Evolutionary conservation across 2,329 filamentous ascomycete species (phyloP).

Genomic region (Phoma herbarum): DNA sequence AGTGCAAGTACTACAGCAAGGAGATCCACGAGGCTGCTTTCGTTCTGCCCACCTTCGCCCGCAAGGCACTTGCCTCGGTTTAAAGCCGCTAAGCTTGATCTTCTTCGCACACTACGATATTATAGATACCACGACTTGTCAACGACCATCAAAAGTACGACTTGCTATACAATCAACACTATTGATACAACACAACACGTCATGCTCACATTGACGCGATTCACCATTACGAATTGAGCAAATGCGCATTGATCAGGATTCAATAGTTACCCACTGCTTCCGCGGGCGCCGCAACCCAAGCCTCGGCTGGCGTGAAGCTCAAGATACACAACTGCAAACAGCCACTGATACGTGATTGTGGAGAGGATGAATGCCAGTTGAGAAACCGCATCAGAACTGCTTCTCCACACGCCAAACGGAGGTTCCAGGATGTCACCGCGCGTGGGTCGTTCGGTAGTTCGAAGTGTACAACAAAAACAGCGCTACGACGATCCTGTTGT

Average conservation of each 20-base stretch:
- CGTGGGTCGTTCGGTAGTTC: neutral
- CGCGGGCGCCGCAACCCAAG: neutral
- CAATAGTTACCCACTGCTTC: neutral
- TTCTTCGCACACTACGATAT: conserved; percentile 29
- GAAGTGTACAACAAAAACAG: neutral
- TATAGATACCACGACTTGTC: conserved; percentile 47
- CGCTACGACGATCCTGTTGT: neutral
- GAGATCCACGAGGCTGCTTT: conserved; percentile 97
- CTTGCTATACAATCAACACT: conserved; percentile 17
- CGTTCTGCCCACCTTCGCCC: conserved; percentile 90
- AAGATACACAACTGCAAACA: neutral
- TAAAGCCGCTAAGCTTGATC: conserved; percentile 13
- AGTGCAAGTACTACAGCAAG: conserved; percentile 97
- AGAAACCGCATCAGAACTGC: neutral
- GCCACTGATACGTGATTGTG: conserved; percentile 6
- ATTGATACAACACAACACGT: neutral
- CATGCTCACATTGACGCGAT: neutral
- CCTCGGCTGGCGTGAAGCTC: neutral
- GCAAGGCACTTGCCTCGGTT: conserved; percentile 66
- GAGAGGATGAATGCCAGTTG: neutral
- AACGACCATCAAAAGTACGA: conserved; percentile 36
- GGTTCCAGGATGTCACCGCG: conserved; percentile 10
- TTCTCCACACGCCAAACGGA: conserved; percentile 2
- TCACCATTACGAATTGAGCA: neutral
- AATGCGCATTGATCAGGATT: neutral